A percentile compares a stretch with the other conserved stretches of the same genome.
Conservation (phyloP, 140 eudicot genomes). For the Senecio squalidus region DNA sequence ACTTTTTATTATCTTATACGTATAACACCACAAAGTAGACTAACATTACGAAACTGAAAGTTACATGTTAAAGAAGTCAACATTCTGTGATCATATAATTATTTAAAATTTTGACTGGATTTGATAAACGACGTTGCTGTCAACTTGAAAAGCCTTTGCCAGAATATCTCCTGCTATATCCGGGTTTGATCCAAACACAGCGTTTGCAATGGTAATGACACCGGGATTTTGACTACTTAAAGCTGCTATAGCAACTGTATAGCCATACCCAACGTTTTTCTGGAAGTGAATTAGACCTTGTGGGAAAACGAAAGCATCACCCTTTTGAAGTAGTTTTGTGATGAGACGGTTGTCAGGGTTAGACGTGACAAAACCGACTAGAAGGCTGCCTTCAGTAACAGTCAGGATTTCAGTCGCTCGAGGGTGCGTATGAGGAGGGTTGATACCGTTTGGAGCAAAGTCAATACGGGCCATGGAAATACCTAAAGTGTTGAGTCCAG, state of each 20-base stretch:
- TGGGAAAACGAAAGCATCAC: slow-evolving; percentile 23
- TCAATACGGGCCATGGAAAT: slow-evolving; percentile 25
- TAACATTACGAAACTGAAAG: too few relatives aligned
- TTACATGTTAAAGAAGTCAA: not conserved
- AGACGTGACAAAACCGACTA: slow-evolving; percentile 20
- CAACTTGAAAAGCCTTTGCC: slow-evolving; percentile 24
- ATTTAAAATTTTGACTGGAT: slow-evolving; percentile 5
- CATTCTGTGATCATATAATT: not conserved
- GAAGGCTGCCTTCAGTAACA: slow-evolving; percentile 9
- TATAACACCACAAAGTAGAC: too few relatives aligned
- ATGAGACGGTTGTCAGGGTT: slow-evolving; percentile 19
- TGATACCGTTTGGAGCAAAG: slow-evolving; percentile 19
- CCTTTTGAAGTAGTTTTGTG: slow-evolving; percentile 15
- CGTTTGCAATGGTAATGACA: slow-evolving; percentile 21
- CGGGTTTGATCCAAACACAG: slow-evolving; percentile 19
- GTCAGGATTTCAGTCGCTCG: slow-evolving; percentile 24
- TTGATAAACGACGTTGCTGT: not conserved
- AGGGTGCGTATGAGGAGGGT: slow-evolving; percentile 29
- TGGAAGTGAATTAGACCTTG: slow-evolving; percentile 24
- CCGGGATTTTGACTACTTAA: slow-evolving; percentile 24
- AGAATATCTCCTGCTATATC: slow-evolving; percentile 11
- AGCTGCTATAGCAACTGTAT: slow-evolving; percentile 9
- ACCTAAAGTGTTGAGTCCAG: slow-evolving; percentile 25
- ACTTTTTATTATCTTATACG: too few relatives aligned
- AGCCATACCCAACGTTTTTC: not conserved